These are phyloP conservation scores for Aspergillus egyptiacus DNA, from an alignment of 495 filamentous ascomycete species.

Conservation along the genomic window DNA sequence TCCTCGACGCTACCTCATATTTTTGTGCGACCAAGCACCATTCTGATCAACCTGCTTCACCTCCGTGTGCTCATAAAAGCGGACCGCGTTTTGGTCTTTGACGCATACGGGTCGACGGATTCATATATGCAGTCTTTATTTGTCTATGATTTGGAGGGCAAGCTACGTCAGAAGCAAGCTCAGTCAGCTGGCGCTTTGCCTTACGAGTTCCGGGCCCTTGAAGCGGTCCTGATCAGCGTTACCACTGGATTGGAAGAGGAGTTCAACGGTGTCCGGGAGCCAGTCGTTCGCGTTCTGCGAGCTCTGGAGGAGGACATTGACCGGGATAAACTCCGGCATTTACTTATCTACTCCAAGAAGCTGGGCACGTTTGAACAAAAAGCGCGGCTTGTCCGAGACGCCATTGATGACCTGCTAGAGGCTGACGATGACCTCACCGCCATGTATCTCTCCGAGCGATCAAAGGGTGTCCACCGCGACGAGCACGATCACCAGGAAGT, in stretches of 20 bases:
- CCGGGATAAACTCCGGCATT: conserved; percentile 80
- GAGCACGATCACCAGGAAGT: conserved; percentile 94
- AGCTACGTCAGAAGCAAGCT: conserved; percentile 51
- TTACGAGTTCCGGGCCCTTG: conserved; percentile 58
- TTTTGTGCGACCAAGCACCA: conserved; percentile 86
- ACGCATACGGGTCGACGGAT: conserved; percentile 90
- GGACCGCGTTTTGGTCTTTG: conserved; percentile 89
- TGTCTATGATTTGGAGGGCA: conserved; percentile 80
- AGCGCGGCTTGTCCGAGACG: conserved; percentile 86
- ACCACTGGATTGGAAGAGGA: conserved; percentile 86
- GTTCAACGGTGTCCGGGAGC: conserved; percentile 86
- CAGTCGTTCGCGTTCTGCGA: conserved; percentile 78
- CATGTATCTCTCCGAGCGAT: conserved; percentile 92
- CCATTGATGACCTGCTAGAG: conserved; percentile 93
- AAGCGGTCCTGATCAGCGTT: conserved; percentile 54
- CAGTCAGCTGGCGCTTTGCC: conserved; percentile 48
- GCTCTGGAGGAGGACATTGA: conserved; percentile 97
- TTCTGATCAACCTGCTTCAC: conserved; percentile 90
- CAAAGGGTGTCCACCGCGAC: conserved; percentile 62
- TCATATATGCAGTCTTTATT: conserved; percentile 94
- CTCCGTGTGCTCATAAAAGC: conserved; percentile 90
- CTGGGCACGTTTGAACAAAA: conserved; percentile 97
- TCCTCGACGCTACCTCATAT: conserved; percentile 97
- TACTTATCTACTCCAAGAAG: conserved; percentile 90
- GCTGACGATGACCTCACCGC: conserved; percentile 91